phyloP scores from a whole-genome alignment of 768 basidiomycete genomes.

The Pleurotus citrinopileatus region DNA sequence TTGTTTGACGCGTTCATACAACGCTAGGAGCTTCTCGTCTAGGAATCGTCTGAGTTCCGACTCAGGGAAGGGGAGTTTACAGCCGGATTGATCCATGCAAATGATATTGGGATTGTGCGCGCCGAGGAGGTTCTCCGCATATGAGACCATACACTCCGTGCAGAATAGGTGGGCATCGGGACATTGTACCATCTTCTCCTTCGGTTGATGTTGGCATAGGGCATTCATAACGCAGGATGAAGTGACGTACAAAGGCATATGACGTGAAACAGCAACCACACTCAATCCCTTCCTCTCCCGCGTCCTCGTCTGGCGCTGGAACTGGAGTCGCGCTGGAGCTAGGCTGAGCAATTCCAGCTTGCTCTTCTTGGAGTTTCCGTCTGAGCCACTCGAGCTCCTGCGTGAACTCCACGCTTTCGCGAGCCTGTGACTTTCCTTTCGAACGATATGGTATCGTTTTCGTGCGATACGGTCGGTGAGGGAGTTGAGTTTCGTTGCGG shows the following conservation, averaged over 20 bases:
- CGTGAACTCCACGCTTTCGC: slow-evolving; percentile 44
- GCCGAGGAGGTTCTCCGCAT: slow-evolving; percentile 67
- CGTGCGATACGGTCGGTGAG: slow-evolving; percentile 32
- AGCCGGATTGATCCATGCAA: slow-evolving; percentile 85
- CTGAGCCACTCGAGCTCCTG: slow-evolving; percentile 48
- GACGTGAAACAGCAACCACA: slow-evolving; percentile 81
- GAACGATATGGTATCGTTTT: slow-evolving; percentile 30
- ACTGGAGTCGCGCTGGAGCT: slow-evolving; percentile 26
- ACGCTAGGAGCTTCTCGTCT: slow-evolving; percentile 56
- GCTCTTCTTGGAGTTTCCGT: slow-evolving; percentile 36
- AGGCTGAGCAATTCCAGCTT: slow-evolving; percentile 23
- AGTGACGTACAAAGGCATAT: slow-evolving; percentile 3
- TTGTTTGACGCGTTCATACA: slow-evolving; percentile 76
- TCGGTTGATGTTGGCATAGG: slow-evolving; percentile 2
- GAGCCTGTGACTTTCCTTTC: slow-evolving; percentile 39
- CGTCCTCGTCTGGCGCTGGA: slow-evolving; percentile 40
- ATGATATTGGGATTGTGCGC: slow-evolving; percentile 56
- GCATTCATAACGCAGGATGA: neutral
- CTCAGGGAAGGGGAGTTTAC: slow-evolving; percentile 63
- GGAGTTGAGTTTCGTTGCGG: slow-evolving; percentile 28
- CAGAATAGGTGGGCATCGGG: slow-evolving; percentile 91
- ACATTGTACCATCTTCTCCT: slow-evolving; percentile 89
- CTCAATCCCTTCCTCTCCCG: slow-evolving; percentile 64
- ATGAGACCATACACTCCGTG: slow-evolving; percentile 60
- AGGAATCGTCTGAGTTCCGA: slow-evolving; percentile 71